Percentiles rank a stretch among this genome's conserved stretches.
Conservation (phyloP, 345 rosid species). For the Physaria fendleri region DNA sequence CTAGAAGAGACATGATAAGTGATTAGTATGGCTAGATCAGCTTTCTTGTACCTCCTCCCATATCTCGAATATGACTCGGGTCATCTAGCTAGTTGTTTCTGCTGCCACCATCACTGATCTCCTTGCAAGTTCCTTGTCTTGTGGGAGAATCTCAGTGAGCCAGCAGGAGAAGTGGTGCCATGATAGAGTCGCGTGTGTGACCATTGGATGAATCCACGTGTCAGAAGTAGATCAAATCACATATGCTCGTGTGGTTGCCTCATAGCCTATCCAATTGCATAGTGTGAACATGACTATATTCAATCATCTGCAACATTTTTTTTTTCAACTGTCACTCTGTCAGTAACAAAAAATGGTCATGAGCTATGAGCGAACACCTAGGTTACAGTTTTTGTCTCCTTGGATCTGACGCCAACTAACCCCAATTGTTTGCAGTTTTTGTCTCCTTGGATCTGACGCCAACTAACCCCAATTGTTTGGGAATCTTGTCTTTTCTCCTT, state of each 20-base stretch:
- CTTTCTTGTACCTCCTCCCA: background rate
- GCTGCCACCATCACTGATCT: background rate
- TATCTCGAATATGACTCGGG: background rate
- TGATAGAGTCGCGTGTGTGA: too few species aligned
- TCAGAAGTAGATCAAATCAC: background rate
- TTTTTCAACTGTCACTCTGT: background rate
- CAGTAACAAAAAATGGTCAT: too few species aligned
- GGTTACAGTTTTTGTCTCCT: too few species aligned
- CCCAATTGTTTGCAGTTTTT: too few species aligned
- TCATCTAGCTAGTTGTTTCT: background rate
- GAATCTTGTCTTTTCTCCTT: too few species aligned
- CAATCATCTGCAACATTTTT: constrained; percentile 4
- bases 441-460: too few species aligned
- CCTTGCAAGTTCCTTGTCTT: background rate
- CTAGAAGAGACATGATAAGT: background rate
- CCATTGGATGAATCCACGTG: constrained; percentile 33
- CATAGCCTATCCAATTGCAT: constrained; percentile 28
- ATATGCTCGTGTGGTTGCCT: constrained; percentile 46
- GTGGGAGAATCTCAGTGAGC: background rate
- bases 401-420: too few species aligned
- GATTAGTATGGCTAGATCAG: background rate
- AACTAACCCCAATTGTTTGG: too few species aligned
- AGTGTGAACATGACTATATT: background rate
- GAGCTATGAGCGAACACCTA: too few species aligned
- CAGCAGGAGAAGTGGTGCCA: background rate